Conservation (phyloP, 192 early-diverging fungal species). For the Backusella liffmaniae region DNA sequence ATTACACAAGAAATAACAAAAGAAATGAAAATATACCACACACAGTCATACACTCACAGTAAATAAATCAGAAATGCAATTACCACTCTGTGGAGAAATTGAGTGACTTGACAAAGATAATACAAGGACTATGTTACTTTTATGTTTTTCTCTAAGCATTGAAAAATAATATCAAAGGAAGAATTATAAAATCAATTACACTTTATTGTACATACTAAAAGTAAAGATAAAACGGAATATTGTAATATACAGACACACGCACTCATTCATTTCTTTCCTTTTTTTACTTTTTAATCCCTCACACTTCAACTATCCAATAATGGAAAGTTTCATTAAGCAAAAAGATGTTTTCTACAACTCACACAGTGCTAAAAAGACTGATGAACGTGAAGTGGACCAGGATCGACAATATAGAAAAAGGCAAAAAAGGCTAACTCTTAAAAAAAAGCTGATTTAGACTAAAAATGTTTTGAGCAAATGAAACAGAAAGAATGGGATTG, state of each 20-base stretch:
- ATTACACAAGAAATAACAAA: neutral
- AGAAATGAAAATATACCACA: neutral
- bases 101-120: neutral
- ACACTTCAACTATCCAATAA: constrained; percentile 4
- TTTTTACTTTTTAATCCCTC: neutral
- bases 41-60: neutral
- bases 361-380: neutral
- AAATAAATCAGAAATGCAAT: neutral
- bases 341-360: constrained; percentile 2
- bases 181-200: neutral
- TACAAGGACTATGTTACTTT: neutral
- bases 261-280: neutral
- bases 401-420: constrained; percentile 7
- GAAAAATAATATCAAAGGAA: neutral
- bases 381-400: neutral
- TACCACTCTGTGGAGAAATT: neutral
- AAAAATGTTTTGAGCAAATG: constrained; percentile 11
- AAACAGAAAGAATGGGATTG: constrained; percentile 15
- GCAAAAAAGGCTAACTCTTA: neutral
- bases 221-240: neutral
- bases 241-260: too few species aligned
- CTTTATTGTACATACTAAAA: neutral
- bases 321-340: constrained; percentile 2
- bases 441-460: neutral
- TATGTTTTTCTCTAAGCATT: neutral